These are phyloP conservation scores for Trichothecium roseum DNA, from an alignment of 2,329 filamentous ascomycete genomes.

Conservation along the genomic window DNA sequence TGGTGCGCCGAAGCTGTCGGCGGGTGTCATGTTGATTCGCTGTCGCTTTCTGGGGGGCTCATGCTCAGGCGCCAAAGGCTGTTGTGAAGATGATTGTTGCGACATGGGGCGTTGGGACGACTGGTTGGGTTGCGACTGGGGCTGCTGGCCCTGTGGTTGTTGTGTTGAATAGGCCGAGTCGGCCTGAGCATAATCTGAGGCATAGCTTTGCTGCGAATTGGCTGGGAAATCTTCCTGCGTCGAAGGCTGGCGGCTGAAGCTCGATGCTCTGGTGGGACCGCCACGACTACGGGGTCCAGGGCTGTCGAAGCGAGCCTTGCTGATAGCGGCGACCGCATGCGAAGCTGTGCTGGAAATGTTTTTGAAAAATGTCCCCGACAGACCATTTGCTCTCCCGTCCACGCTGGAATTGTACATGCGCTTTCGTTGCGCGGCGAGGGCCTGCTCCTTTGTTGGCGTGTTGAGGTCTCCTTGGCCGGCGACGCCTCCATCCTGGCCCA, in stretches of 20 bases:
- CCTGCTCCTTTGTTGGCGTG: conserved; percentile 96
- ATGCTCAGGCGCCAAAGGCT: conserved; percentile 41
- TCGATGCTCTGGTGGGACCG: conserved; percentile 54
- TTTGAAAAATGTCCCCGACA: conserved; percentile 87
- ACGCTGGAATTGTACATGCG: conserved; percentile 66
- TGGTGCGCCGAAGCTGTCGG: conserved; percentile 39
- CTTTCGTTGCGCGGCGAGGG: conserved; percentile 92
- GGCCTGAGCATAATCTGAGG: conserved; percentile 65
- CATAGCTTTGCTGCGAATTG: conserved; percentile 76
- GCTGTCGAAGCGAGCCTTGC: conserved; percentile 89
- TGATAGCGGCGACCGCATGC: conserved; percentile 89
- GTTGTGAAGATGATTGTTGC: neutral
- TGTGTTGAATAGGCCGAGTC: conserved; percentile 63
- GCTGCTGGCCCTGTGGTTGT: conserved; percentile 14
- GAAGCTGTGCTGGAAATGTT: conserved; percentile 92
- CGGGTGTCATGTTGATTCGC: conserved; percentile 43
- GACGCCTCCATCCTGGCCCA: conserved; percentile 62
- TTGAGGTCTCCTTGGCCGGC: conserved; percentile 70
- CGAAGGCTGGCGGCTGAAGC: conserved; percentile 61
- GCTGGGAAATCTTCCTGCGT: conserved; percentile 59
- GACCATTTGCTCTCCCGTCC: conserved; percentile 56
- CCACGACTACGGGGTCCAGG: conserved; percentile 59
- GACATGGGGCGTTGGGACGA: conserved; percentile 12
- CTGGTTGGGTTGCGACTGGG: conserved; percentile 1
- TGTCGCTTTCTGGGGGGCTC: conserved; percentile 76